A percentile compares a stretch with the other conserved stretches of the same genome.
These are phyloP conservation scores for Solidago caesia DNA, from an alignment of 129 eudicot genomes.

Conservation along the genomic window DNA sequence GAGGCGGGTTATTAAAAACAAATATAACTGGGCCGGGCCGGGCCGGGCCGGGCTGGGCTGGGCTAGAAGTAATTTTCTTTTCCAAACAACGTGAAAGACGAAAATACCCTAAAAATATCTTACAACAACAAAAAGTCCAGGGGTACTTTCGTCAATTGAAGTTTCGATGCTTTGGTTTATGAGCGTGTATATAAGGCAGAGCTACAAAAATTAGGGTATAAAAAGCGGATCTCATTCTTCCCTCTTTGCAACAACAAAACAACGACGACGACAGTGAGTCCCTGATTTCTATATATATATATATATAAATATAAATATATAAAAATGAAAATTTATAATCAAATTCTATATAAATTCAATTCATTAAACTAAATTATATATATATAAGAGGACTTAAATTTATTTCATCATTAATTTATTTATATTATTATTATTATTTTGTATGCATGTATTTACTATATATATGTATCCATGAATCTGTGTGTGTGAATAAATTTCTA, in stretches of 20 bases:
- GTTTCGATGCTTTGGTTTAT: not conserved
- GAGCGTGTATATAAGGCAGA: constrained; percentile 26
- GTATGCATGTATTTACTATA: too few species aligned
- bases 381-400: too few species aligned
- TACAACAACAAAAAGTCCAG: not conserved
- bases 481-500: not conserved
- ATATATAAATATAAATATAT: not conserved
- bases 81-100: constrained; percentile 21
- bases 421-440: too few species aligned
- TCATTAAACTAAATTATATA: too few species aligned
- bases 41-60: not conserved
- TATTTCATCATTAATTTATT: too few species aligned
- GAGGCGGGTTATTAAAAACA: not conserved
- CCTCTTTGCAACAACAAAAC: constrained; percentile 25
- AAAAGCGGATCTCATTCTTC: constrained; percentile 41
- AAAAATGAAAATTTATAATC: not conserved
- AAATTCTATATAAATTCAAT: not conserved
- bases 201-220: constrained; percentile 43
- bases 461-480: not conserved
- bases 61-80: not conserved
- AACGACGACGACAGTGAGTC: constrained; percentile 32
- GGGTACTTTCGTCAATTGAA: constrained; percentile 16
- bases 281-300: not conserved
- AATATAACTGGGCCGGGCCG: not conserved
- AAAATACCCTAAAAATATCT: constrained; percentile 21